These are phyloP conservation scores for Cicer chorassanicum DNA, from an alignment of 306 rosid genomes.

Conservation along the genomic window DNA sequence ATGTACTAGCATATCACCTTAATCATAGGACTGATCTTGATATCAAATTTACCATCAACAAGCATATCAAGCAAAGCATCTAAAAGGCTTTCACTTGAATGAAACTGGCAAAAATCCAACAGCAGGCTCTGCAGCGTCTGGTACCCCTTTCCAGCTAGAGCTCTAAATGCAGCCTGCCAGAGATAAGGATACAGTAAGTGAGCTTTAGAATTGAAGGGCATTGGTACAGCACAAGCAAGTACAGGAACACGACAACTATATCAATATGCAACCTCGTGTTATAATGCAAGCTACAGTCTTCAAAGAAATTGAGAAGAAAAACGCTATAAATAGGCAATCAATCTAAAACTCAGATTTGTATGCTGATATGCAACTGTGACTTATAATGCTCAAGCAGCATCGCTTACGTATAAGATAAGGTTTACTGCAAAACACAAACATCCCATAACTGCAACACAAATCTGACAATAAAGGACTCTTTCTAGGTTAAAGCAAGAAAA, in stretches of 20 bases:
- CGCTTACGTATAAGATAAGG: slow-evolving; percentile 1
- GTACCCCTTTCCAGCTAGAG: slow-evolving; percentile 95
- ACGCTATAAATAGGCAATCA: slow-evolving; percentile 5
- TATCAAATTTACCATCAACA: slow-evolving; percentile 88
- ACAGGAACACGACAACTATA: slow-evolving; percentile 22
- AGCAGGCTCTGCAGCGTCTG: slow-evolving; percentile 91
- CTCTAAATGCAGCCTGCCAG: slow-evolving; percentile 84
- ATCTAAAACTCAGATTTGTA: not conserved
- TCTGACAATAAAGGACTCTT: slow-evolving; percentile 9
- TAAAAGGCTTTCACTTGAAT: slow-evolving; percentile 77
- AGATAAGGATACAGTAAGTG: slow-evolving; percentile 20
- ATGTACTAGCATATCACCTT: slow-evolving; percentile 67
- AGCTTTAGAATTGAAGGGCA: slow-evolving; percentile 14
- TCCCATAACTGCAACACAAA: slow-evolving; percentile 12
- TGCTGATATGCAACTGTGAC: not conserved
- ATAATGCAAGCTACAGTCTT: slow-evolving; percentile 36
- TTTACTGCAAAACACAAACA: slow-evolving; percentile 8
- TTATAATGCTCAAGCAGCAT: not conserved
- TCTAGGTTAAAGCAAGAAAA: not conserved
- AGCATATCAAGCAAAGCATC: slow-evolving; percentile 91
- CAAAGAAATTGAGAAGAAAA: not conserved
- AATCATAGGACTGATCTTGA: slow-evolving; percentile 72
- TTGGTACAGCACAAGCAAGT: slow-evolving; percentile 32
- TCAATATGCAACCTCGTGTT: slow-evolving; percentile 22
- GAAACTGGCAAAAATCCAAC: slow-evolving; percentile 82